Evolutionary conservation across 169 alveolate species (phyloP).

Genomic region (Plasmodium reichenowi): DNA sequence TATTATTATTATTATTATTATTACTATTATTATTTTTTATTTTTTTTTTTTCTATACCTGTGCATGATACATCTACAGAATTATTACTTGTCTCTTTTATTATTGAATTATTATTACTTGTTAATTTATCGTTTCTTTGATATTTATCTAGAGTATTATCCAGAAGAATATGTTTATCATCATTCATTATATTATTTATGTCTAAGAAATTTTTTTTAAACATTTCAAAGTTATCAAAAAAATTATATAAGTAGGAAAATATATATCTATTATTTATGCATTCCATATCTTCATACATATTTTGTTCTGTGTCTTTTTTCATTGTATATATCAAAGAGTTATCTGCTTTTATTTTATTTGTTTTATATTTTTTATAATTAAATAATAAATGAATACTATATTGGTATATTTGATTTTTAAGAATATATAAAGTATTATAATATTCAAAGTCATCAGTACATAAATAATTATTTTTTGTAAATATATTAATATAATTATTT

Average conservation of each 20-base stretch:
- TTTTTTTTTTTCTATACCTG: not conserved
- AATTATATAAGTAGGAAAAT: constrained; percentile 43
- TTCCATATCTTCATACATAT: no score
- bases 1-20: not conserved
- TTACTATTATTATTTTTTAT: not conserved
- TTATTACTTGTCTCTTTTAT: not conserved
- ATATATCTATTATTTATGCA: constrained; percentile 17
- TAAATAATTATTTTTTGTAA: constrained; percentile 57
- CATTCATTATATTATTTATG: constrained; percentile 17
- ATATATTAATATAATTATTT: constrained; percentile 55
- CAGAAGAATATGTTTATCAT: no score
- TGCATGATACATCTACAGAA: no score
- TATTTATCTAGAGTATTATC: no score
- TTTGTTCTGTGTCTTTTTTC: no score
- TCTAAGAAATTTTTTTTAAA: constrained; percentile 42
- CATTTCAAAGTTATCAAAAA: constrained; percentile 39
- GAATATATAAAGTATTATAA: constrained; percentile 31
- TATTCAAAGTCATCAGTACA: constrained; percentile 40
- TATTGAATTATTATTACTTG: not conserved
- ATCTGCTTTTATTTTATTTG: constrained; percentile 42
- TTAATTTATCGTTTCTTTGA: not conserved
- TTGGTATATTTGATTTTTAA: constrained; percentile 44
- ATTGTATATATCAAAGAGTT: not conserved
- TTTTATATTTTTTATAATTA: constrained; percentile 34
- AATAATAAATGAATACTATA: constrained; percentile 24